A percentile compares a stretch with the other conserved stretches of the same genome.
phyloP scores from a whole-genome alignment of 2,329 filamentous ascomycete genomes.

The Claviceps paspali region DNA sequence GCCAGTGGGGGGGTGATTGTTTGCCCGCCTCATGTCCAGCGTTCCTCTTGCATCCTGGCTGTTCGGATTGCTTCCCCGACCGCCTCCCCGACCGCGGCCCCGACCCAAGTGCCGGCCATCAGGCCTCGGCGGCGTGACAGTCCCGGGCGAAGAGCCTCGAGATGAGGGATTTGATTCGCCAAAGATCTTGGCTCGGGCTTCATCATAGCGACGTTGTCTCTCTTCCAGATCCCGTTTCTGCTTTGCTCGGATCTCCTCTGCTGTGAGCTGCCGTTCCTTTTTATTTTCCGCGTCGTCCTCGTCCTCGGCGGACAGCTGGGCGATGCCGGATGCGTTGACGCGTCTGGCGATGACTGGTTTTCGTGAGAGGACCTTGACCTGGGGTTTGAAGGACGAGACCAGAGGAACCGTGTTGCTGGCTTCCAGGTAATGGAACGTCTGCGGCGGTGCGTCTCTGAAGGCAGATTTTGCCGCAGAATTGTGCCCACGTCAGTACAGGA shows the following conservation, averaged over 20 bases:
- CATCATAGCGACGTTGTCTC: slow-evolving; percentile 80
- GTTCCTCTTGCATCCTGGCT: slow-evolving; percentile 6
- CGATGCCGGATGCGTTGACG: slow-evolving; percentile 34
- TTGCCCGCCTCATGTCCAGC: slow-evolving; percentile 6
- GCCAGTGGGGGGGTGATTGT: slow-evolving; percentile 17
- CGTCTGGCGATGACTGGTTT: slow-evolving; percentile 53
- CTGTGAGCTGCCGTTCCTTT: slow-evolving; percentile 47
- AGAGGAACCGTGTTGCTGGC: slow-evolving; percentile 44
- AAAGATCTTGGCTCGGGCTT: slow-evolving; percentile 76
- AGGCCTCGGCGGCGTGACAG: slow-evolving; percentile 38
- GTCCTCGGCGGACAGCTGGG: slow-evolving; percentile 28
- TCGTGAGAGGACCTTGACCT: slow-evolving; percentile 72
- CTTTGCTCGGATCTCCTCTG: slow-evolving; percentile 63
- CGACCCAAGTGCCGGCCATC: slow-evolving; percentile 23
- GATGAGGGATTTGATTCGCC: slow-evolving; percentile 43
- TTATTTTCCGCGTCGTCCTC: slow-evolving; percentile 50
- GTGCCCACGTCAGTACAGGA: slow-evolving; percentile 2
- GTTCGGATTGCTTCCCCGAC: slow-evolving; percentile 11
- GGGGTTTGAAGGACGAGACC: slow-evolving; percentile 58
- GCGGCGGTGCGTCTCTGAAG: slow-evolving; percentile 48
- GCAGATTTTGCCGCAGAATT: neutral
- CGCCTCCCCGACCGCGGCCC: slow-evolving; percentile 28
- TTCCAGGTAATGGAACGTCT: slow-evolving; percentile 63
- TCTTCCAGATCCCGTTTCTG: slow-evolving; percentile 72
- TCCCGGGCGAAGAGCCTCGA: slow-evolving; percentile 46